phyloP scores from a whole-genome alignment of 2,329 filamentous ascomycete genomes.

The Exophiala sideris region DNA sequence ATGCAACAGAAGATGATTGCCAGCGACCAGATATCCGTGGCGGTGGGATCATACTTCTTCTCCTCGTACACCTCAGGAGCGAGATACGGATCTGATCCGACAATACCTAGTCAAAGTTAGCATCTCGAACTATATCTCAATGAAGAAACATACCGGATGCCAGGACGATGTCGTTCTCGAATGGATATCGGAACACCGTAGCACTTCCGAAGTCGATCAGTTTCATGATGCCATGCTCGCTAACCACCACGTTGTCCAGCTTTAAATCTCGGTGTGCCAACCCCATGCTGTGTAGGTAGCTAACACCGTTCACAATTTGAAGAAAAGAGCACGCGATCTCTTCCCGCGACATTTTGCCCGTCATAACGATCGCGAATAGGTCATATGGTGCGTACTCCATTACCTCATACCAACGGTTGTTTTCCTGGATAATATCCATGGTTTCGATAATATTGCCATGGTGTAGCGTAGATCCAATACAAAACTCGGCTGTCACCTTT shows the following conservation, averaged over 20 bases:
- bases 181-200: conserved; percentile 94
- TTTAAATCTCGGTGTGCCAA: conserved; percentile 93
- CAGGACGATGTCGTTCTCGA: conserved; percentile 81
- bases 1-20: conserved; percentile 99
- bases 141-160: conserved; percentile 61
- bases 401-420: conserved; percentile 92
- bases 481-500: conserved; percentile 97
- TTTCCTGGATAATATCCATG: conserved; percentile 92
- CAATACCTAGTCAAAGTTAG: conserved; percentile 55
- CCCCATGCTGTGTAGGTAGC: conserved; percentile 92
- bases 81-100: conserved; percentile 90
- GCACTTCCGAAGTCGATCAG: conserved; percentile 98
- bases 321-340: conserved; percentile 89
- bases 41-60: conserved; percentile 87
- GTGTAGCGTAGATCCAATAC: conserved; percentile 92
- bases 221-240: conserved; percentile 96
- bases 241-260: conserved; percentile 96
- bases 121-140: neutral
- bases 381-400: conserved; percentile 99
- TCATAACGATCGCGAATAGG: conserved; percentile 98
- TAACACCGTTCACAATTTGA: conserved; percentile 91
- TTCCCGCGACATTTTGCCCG: conserved; percentile 89
- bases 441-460: conserved; percentile 99
- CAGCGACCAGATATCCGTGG: conserved; percentile 95
- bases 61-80: conserved; percentile 96